phyloP scores from a whole-genome alignment of 225 moss, liverwort and hornwort species.

The Sphagnum tenellum region DNA sequence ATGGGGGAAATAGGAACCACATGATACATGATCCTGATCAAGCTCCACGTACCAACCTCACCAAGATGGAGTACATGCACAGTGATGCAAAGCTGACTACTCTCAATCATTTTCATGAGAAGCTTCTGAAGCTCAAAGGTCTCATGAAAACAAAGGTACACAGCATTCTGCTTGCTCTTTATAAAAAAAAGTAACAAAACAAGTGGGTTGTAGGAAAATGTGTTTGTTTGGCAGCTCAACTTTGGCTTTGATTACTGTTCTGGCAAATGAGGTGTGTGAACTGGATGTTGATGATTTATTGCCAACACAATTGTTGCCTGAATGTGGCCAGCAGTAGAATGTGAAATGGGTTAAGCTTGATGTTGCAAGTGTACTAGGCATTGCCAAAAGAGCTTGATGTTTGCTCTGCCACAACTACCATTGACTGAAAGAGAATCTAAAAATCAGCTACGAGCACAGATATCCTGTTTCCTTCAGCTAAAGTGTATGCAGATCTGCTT shows the following conservation, averaged over 20 bases:
- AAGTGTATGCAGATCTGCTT: neutral
- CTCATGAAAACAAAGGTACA: constrained; percentile 84
- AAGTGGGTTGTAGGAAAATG: too few species aligned
- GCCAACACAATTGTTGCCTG: neutral
- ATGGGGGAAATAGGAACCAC: constrained; percentile 66
- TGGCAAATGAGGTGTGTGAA: neutral
- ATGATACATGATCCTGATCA: constrained; percentile 70
- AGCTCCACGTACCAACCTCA: constrained; percentile 53
- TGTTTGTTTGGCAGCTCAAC: too few species aligned
- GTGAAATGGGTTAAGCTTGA: neutral
- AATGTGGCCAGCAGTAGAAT: neutral
- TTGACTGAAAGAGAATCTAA: neutral
- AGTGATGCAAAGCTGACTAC: constrained; percentile 50
- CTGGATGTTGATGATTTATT: neutral
- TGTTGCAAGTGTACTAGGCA: too few species aligned
- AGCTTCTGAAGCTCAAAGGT: constrained; percentile 76
- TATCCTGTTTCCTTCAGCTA: neutral
- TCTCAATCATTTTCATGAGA: constrained; percentile 90
- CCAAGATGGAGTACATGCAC: constrained; percentile 49
- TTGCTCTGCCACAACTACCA: too few species aligned
- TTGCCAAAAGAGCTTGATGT: too few species aligned
- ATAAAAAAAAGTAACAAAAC: neutral
- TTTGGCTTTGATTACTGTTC: neutral
- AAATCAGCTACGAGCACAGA: neutral
- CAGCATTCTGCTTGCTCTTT: neutral